These are phyloP conservation scores for Fusarium brachygibbosum DNA, from an alignment of 2,329 filamentous ascomycete genomes.

Conservation along the genomic window DNA sequence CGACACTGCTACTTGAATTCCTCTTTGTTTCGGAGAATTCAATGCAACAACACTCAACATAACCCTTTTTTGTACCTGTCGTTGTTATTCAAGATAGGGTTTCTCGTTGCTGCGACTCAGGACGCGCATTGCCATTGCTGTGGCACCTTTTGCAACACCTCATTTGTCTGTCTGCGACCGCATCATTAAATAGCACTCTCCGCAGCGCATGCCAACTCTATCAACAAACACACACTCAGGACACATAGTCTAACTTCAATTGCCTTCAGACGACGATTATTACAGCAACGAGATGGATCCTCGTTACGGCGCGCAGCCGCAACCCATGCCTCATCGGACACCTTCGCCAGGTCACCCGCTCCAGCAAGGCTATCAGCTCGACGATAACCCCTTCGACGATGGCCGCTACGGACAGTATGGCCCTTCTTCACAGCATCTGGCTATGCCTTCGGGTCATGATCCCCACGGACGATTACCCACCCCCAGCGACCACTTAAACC, in stretches of 20 bases:
- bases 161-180: constrained; percentile 17
- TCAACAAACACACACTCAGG: constrained; percentile 9
- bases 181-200: constrained; percentile 11
- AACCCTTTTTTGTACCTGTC: not conserved
- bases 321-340: constrained; percentile 61
- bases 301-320: constrained; percentile 41
- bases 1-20: constrained; percentile 10
- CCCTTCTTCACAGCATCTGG: constrained; percentile 45
- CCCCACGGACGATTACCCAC: constrained; percentile 61
- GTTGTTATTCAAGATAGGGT: constrained; percentile 9
- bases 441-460: constrained; percentile 49
- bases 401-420: constrained; percentile 70
- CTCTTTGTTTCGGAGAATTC: constrained; percentile 3
- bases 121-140: constrained; percentile 23
- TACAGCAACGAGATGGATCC: constrained; percentile 71
- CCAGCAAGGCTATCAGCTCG: constrained; percentile 82
- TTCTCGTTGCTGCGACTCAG: constrained; percentile 26
- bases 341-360: constrained; percentile 83
- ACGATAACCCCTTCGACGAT: constrained; percentile 79
- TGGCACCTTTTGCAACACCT: constrained; percentile 29
- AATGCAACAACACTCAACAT: constrained; percentile 1
- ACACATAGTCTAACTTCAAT: constrained; percentile 41
- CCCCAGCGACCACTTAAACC: constrained; percentile 80
- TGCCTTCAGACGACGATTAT: constrained; percentile 67
- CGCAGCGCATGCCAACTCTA: constrained; percentile 20